phyloP scores from a whole-genome alignment of 495 filamentous ascomycete species.

The Lasiosphaeriaceae sp. region DNA sequence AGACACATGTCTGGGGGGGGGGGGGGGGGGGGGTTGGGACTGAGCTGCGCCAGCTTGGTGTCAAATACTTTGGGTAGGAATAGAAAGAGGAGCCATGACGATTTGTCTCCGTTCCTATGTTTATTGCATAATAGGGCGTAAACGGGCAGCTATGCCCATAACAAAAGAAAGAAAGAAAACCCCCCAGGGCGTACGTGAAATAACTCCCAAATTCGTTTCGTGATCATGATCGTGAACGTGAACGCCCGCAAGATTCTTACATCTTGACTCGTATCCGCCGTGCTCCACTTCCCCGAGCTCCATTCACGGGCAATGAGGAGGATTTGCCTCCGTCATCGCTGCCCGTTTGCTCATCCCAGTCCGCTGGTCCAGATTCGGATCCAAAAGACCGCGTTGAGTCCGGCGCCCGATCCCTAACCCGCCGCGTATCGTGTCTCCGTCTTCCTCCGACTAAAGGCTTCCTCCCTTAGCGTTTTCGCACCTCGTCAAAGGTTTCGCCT shows the following conservation, averaged over 20 bases:
- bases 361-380: not conserved
- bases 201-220: constrained; percentile 4
- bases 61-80: no score
- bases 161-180: not conserved
- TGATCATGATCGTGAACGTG: constrained; percentile 17
- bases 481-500: constrained; percentile 68
- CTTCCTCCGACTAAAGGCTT: no score
- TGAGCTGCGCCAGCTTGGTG: no score
- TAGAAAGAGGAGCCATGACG: no score
- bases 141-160: no score
- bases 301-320: not conserved
- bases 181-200: not conserved
- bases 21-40: no score
- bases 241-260: constrained; percentile 17
- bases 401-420: no score
- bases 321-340: not conserved
- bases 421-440: no score
- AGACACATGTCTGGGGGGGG: no score
- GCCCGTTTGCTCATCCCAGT: constrained; percentile 4
- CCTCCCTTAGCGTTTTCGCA: constrained; percentile 29
- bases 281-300: not conserved
- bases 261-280: constrained; percentile 8
- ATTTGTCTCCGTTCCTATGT: no score
- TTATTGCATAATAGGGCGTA: no score
- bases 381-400: no score